Evolutionary conservation across 352 stramenopile species (phyloP).

Genomic region (Globisporangium solare): DNA sequence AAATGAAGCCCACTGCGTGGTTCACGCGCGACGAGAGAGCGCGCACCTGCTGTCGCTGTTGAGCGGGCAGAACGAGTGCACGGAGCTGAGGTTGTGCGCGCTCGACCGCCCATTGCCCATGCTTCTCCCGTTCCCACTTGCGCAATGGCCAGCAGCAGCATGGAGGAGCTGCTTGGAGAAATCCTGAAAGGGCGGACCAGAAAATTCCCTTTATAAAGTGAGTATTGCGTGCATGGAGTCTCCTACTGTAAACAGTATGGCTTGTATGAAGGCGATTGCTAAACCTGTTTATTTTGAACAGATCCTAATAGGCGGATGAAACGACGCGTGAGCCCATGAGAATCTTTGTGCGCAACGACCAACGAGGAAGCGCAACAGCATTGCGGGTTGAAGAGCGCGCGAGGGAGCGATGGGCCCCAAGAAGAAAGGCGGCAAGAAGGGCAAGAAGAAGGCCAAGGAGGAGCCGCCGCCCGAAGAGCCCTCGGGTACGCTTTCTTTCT

Average conservation of each 20-base stretch:
- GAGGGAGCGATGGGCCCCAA: conserved; percentile 50
- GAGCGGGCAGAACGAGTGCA: conserved; percentile 26
- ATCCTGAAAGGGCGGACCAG: conserved; percentile 3
- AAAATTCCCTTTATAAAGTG: too few species aligned
- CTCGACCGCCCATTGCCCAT: conserved; percentile 44
- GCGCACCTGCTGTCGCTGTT: conserved; percentile 17
- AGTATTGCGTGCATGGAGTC: too few species aligned
- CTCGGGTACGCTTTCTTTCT: conserved; percentile 35
- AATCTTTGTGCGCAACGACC: too few species aligned
- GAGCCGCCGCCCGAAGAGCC: conserved; percentile 60
- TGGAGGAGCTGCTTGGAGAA: too few species aligned
- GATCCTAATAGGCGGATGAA: too few species aligned
- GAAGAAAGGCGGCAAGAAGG: conserved; percentile 67
- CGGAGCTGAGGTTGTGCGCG: conserved; percentile 17
- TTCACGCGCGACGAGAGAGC: too few species aligned
- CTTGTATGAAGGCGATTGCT: too few species aligned
- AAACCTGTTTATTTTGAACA: too few species aligned
- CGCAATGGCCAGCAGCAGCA: conserved; percentile 2
- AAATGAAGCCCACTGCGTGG: too few species aligned
- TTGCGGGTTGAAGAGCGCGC: neutral
- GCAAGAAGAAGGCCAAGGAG: conserved; percentile 66
- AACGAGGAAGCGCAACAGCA: too few species aligned
- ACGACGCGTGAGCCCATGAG: too few species aligned
- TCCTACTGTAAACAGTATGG: too few species aligned
- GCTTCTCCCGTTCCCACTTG: neutral